phyloP scores from a whole-genome alignment of 305 asterid genomes.

The Plantago coronopus region DNA sequence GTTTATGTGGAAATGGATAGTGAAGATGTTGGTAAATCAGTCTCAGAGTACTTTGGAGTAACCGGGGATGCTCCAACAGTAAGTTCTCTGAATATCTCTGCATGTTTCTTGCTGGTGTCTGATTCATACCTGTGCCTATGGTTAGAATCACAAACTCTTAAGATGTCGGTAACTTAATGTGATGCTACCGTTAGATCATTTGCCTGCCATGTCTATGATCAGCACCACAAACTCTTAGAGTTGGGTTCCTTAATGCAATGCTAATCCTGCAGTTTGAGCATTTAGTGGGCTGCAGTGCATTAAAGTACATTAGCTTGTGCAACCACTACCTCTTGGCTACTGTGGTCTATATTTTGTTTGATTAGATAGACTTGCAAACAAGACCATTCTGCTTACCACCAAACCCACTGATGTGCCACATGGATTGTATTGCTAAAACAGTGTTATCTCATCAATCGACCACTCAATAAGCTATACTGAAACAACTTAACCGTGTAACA shows the following conservation, averaged over 20 bases:
- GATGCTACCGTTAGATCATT: not conserved
- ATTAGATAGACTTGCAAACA: too few species aligned
- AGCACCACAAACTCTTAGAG: not conserved
- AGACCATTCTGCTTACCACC: too few species aligned
- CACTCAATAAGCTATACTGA: too few species aligned
- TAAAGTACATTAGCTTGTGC: too few species aligned
- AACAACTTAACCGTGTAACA: too few species aligned
- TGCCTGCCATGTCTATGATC: not conserved
- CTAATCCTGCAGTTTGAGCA: not conserved
- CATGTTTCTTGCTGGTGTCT: not conserved
- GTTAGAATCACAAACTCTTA: not conserved
- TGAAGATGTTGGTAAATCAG: constrained; percentile 77
- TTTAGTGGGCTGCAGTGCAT: too few species aligned
- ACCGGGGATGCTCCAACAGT: constrained; percentile 59
- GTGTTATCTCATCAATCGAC: too few species aligned
- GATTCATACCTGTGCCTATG: not conserved
- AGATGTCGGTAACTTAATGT: too few species aligned
- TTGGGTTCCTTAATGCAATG: not conserved
- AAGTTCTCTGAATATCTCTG: constrained; percentile 20
- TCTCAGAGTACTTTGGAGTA: constrained; percentile 82
- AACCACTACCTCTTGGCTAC: too few species aligned
- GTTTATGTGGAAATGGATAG: constrained; percentile 72
- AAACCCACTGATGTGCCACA: too few species aligned
- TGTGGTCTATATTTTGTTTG: too few species aligned
- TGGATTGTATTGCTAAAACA: not conserved